phyloP scores from a whole-genome alignment of 139 green algal species.

The Haematococcus lacustris region DNA sequence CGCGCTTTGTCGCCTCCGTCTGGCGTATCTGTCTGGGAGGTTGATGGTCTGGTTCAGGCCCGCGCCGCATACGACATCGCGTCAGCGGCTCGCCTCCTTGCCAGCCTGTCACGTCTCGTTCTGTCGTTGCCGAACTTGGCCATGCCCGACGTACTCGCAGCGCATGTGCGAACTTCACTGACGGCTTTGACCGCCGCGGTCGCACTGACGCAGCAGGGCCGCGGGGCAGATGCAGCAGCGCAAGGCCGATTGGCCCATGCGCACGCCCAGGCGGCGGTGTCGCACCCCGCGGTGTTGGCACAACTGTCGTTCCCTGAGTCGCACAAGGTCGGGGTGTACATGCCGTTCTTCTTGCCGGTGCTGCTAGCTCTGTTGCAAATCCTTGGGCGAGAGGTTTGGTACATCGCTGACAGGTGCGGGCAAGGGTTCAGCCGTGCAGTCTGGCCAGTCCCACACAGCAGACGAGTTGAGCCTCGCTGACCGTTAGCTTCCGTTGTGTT shows the following conservation, averaged over 20 bases:
- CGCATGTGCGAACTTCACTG: conserved; percentile 24
- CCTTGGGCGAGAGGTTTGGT: background rate
- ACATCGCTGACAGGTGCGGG: too few relatives aligned
- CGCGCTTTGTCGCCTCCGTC: too few relatives aligned
- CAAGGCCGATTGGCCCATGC: conserved; percentile 7
- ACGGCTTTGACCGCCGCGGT: background rate
- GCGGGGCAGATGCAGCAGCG: conserved; percentile 8
- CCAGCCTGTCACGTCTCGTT: conserved; percentile 26
- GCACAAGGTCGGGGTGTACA: conserved; percentile 44
- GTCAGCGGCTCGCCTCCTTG: conserved; percentile 20
- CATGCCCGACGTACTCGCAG: conserved; percentile 43
- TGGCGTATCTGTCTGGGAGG: conserved; percentile 26
- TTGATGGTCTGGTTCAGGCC: conserved; percentile 26
- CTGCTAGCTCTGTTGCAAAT: conserved; percentile 2
- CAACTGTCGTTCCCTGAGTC: conserved; percentile 47
- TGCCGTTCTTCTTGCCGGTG: conserved; percentile 42
- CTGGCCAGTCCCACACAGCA: too few relatives aligned
- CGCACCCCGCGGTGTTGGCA: conserved; percentile 46
- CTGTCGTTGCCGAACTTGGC: conserved; percentile 42
- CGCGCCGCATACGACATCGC: conserved; percentile 13
- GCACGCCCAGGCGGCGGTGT: conserved; percentile 37
- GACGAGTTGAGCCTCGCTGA: too few relatives aligned
- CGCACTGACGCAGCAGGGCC: background rate
- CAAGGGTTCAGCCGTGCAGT: too few relatives aligned
- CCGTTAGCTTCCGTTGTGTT: too few relatives aligned